Evolutionary conservation across 768 basidiomycete genomes (phyloP), one percentile per base, ranked within the genome.

Genomic region (Cyclocybe aegerita): DNA sequence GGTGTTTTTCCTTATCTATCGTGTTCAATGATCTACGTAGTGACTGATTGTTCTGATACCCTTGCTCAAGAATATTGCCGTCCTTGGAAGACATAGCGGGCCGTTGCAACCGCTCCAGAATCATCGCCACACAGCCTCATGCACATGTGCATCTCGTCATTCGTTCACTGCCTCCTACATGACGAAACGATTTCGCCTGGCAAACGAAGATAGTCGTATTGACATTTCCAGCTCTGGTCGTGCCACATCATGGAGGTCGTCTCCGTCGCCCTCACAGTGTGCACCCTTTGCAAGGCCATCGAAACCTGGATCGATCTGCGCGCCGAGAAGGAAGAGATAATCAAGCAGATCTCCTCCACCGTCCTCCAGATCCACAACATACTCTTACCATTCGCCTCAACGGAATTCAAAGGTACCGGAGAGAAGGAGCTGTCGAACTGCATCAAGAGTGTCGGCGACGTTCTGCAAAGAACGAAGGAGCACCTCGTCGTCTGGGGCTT

Each of bases 381-480:
- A 41, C 53, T 64, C 7, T 38, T 39, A 10, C 58, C 62, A 3
- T 50, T 64, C 10, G 29, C 44, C 23, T 16, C 43, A 11, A 10
- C 16, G 12, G 29, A 37, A 2, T 40, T 34, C n/a, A 36, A 43
- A 2, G 44, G 37, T 2, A 42, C 36, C 7, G 50, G 50, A 5
- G 53, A 56, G 11, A 6, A 15, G 7, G 56, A 54, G 17, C 42
- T 56, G 4, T 37, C 53, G 6, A 36, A 42, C n/a, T 46, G 46
- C 16, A 54, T 66, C 9, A 45, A 48, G 29, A 57, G 58, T 16
- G 52, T 66, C 2, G 59, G 56, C 8, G 61, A 55, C 16, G 43
- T 52, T 29, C 39, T 66, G n/a, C 48, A 54, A 9, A 49, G 53
- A 4, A 61, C 58, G 1, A 51, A 55, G 30, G 59, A 63, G 35